Conservation (phyloP, 768 basidiomycete genomes). For the Suillus cothurnatus region DNA sequence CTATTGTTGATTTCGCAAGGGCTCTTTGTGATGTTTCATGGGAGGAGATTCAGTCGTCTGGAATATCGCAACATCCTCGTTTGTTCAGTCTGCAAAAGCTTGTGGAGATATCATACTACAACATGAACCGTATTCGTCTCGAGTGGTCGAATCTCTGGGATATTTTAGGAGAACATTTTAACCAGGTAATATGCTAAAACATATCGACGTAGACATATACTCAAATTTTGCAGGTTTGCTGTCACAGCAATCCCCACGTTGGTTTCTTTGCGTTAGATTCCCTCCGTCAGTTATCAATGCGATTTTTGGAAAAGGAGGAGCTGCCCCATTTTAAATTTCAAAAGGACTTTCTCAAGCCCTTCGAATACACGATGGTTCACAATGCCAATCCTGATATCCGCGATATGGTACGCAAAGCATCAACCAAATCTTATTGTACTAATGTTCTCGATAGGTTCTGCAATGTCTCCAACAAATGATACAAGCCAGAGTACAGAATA, state of each 20-base stretch:
- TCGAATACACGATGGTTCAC: slow-evolving; percentile 97
- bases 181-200: slow-evolving; percentile 60
- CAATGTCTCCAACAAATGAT: slow-evolving; percentile 99
- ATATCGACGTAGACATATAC: slow-evolving; percentile 5
- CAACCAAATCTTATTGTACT: slow-evolving; percentile 8
- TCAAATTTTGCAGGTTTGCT: slow-evolving; percentile 74
- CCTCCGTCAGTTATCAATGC: slow-evolving; percentile 94
- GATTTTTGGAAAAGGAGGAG: slow-evolving; percentile 98
- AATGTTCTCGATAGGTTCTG: slow-evolving; percentile 60
- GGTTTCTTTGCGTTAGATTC: slow-evolving; percentile 97
- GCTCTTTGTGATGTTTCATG: slow-evolving; percentile 96
- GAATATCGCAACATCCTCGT: slow-evolving; percentile 89
- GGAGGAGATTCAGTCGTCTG: slow-evolving; percentile 99
- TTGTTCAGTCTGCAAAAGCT: slow-evolving; percentile 97
- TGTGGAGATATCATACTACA: slow-evolving; percentile 99
- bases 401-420: slow-evolving; percentile 74
- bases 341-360: slow-evolving; percentile 97
- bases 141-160: slow-evolving; percentile 99
- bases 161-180: slow-evolving; percentile 97
- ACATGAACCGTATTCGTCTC: slow-evolving; percentile 96
- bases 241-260: slow-evolving; percentile 96
- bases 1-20: slow-evolving; percentile 97
- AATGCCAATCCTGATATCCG: slow-evolving; percentile 95
- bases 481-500: slow-evolving; percentile 89
- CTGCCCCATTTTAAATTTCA: slow-evolving; percentile 98